Conservation (phyloP, 768 basidiomycete genomes). For the Naganishia vaughanmartiniae region DNA sequence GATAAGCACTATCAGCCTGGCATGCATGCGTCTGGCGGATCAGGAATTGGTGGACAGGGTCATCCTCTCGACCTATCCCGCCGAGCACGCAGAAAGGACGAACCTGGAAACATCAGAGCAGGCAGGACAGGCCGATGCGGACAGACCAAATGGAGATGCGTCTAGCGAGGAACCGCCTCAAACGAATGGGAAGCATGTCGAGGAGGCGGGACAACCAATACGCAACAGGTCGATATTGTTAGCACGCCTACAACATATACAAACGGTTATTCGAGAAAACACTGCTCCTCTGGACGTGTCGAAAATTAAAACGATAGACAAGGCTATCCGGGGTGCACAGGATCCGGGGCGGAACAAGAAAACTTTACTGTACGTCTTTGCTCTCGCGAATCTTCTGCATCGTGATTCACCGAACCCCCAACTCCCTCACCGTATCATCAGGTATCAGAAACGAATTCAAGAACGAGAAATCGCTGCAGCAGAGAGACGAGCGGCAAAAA, state of each 20-base stretch:
- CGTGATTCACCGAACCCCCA: neutral
- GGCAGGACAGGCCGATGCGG: neutral
- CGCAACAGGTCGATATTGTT: neutral
- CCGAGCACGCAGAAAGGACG: conserved; percentile 2
- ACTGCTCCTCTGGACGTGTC: conserved; percentile 74
- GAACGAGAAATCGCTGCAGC: conserved; percentile 46
- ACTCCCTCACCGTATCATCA: conserved; percentile 23
- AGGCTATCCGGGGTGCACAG: conserved; percentile 78
- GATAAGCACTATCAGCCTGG: conserved; percentile 3
- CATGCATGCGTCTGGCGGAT: conserved; percentile 25
- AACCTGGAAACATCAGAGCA: conserved; percentile 34
- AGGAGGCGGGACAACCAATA: neutral
- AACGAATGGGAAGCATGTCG: conserved; percentile 19
- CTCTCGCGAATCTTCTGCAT: neutral
- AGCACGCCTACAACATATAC: conserved; percentile 34
- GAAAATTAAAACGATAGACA: conserved; percentile 81
- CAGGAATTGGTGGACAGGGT: conserved; percentile 52
- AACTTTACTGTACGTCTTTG: conserved; percentile 5
- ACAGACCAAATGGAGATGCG: neutral
- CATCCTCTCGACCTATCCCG: conserved; percentile 28
- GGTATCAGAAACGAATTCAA: conserved; percentile 51
- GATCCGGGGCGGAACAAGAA: conserved; percentile 78
- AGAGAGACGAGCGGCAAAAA: conserved; percentile 42
- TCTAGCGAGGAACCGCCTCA: conserved; percentile 53
- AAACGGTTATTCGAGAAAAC: conserved; percentile 58